These are phyloP conservation scores for Nymphaea thermarum DNA, from an alignment of 164 flowering plant genomes.

Conservation along the genomic window DNA sequence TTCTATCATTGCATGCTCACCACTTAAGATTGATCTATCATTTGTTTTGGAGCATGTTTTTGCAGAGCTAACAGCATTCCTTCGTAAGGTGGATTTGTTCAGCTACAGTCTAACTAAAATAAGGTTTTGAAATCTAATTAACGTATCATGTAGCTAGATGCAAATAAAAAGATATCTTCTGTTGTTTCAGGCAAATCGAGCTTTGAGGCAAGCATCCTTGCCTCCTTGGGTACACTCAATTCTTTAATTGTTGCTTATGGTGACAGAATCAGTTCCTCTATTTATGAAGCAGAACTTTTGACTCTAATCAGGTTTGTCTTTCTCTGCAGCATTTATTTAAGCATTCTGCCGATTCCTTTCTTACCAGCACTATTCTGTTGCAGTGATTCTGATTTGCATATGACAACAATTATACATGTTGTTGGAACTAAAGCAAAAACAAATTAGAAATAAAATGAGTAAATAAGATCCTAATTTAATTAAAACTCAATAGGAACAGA, in stretches of 20 bases:
- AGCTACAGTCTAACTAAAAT: too few species aligned
- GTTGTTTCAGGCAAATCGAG: conserved; percentile 69
- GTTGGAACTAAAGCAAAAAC: too few species aligned
- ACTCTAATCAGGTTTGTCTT: conserved; percentile 64
- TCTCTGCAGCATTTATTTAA: neutral
- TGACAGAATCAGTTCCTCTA: conserved; percentile 73
- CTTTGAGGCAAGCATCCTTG: conserved; percentile 90
- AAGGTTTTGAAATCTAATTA: neutral
- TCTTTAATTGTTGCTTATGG: conserved; percentile 92
- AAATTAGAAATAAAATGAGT: too few species aligned
- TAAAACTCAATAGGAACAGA: too few species aligned
- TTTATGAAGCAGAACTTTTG: conserved; percentile 93
- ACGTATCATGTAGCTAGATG: neutral
- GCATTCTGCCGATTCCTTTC: neutral
- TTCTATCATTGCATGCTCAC: conserved; percentile 90
- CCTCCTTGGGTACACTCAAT: conserved; percentile 83
- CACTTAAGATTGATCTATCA: conserved; percentile 67
- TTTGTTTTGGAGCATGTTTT: conserved; percentile 83
- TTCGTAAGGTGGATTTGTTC: conserved; percentile 52
- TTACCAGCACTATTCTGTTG: conserved; percentile 1
- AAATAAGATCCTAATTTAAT: too few species aligned
- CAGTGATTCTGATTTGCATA: conserved; percentile 98
- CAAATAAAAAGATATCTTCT: conserved; percentile 1
- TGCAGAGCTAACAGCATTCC: conserved; percentile 79
- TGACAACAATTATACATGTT: conserved; percentile 27